Conservation (phyloP, 768 basidiomycete species). For the Suillus alpinus region DNA sequence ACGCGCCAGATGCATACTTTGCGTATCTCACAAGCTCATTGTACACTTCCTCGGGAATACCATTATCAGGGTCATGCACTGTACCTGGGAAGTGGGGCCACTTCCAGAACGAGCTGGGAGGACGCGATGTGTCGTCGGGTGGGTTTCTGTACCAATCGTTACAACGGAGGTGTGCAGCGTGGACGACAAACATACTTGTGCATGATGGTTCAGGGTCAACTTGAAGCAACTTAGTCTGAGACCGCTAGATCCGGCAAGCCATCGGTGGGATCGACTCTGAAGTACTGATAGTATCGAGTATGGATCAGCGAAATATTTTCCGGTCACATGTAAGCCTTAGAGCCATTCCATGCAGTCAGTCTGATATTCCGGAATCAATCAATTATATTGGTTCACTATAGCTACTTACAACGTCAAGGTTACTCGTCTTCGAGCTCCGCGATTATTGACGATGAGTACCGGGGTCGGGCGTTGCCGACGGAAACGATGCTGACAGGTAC, state of each 20-base stretch:
- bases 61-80: conserved; percentile 19
- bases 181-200: not conserved
- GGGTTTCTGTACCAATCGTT: not conserved
- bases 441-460: too few species aligned
- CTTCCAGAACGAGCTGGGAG: conserved; percentile 3
- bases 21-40: conserved; percentile 43
- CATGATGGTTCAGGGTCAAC: conserved; percentile 3
- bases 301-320: not conserved
- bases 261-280: not conserved
- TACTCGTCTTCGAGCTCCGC: not conserved
- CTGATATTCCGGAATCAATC: not conserved
- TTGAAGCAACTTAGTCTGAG: not conserved
- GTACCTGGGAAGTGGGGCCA: conserved; percentile 25
- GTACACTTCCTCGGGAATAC: conserved; percentile 37
- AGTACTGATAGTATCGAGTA: not conserved
- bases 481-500: too few species aligned
- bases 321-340: not conserved
- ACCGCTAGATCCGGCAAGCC: not conserved
- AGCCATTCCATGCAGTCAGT: not conserved
- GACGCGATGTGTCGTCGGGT: not conserved
- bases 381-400: not conserved
- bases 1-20: conserved; percentile 51
- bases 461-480: too few species aligned
- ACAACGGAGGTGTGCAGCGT: not conserved
- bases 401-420: not conserved